Percentiles rank a stretch among this genome's conserved stretches.
Conservation (phyloP, 306 rosid genomes). For the Cucumis melo region DNA sequence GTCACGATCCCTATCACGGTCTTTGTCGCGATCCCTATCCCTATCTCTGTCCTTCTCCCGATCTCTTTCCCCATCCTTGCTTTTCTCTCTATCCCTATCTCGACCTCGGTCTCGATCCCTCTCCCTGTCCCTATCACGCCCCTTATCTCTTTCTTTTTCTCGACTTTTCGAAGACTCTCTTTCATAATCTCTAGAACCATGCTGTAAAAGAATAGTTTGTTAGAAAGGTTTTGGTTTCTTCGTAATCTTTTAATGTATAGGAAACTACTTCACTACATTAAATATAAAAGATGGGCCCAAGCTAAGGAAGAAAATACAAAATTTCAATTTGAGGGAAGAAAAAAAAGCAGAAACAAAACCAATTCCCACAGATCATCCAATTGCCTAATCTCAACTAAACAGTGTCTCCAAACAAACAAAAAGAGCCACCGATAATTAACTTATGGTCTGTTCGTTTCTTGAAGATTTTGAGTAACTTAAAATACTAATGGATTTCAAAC, state of each 20-base stretch:
- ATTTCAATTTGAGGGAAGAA: neutral
- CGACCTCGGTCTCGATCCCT: constrained; percentile 23
- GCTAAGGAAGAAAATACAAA: neutral
- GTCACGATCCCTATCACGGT: constrained; percentile 40
- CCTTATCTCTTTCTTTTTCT: constrained; percentile 80
- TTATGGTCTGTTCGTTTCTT: neutral
- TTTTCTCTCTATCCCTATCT: constrained; percentile 14
- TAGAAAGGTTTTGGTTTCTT: neutral
- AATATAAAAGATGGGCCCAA: neutral
- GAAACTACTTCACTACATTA: neutral
- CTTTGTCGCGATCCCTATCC: constrained; percentile 47
- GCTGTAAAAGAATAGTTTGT: constrained; percentile 27
- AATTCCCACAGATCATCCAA: neutral
- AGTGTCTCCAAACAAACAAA: neutral
- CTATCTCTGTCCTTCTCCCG: constrained; percentile 34
- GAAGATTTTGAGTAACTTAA: neutral
- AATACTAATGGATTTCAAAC: neutral
- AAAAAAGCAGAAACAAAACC: neutral
- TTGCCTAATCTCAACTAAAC: neutral
- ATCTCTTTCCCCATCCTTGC: constrained; percentile 29
- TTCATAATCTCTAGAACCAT: constrained; percentile 65
- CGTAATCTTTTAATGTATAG: neutral
- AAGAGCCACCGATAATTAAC: neutral
- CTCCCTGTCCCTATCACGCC: constrained; percentile 32
- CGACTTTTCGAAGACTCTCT: constrained; percentile 79